A percentile compares a stretch with the other conserved stretches of the same genome.
phyloP scores from a whole-genome alignment of 768 basidiomycete species.

The Termitomyces heimii region DNA sequence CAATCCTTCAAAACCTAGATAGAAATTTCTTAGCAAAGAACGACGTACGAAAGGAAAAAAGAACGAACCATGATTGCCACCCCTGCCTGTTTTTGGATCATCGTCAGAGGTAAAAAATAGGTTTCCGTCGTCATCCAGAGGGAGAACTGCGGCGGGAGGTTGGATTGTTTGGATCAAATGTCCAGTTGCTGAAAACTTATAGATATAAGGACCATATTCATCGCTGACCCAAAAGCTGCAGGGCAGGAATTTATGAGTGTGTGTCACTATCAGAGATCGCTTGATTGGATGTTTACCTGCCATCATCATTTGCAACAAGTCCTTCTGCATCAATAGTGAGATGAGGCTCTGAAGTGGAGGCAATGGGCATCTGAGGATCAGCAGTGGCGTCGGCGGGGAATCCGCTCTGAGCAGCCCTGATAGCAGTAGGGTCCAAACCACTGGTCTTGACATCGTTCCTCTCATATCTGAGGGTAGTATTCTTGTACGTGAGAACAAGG shows the following conservation, averaged over 20 bases:
- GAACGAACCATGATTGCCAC: conserved; percentile 44
- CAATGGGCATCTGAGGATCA: conserved; percentile 43
- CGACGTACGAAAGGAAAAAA: not conserved
- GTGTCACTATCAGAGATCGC: not conserved
- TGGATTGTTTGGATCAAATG: conserved; percentile 49
- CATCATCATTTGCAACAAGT: conserved; percentile 50
- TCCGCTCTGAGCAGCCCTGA: conserved; percentile 34
- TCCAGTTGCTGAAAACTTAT: conserved; percentile 42
- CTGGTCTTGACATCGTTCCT: conserved; percentile 39
- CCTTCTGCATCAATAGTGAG: conserved; percentile 57
- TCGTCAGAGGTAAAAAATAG: conserved; percentile 46
- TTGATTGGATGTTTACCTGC: conserved; percentile 33
- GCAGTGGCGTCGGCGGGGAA: conserved; percentile 23
- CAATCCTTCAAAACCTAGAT: conserved; percentile 55
- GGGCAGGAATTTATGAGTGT: not conserved
- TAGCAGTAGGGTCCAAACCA: conserved; percentile 48
- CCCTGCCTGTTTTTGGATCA: conserved; percentile 47
- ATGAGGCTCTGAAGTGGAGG: conserved; percentile 33
- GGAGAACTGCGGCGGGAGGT: conserved; percentile 53
- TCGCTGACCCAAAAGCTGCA: conserved; percentile 58
- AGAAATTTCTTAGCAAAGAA: not conserved
- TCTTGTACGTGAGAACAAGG: conserved; percentile 41
- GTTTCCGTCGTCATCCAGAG: conserved; percentile 33
- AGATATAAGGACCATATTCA: conserved; percentile 67
- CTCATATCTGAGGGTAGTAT: conserved; percentile 46